These are phyloP conservation scores for Arachis stenosperma DNA, from an alignment of 306 rosid genomes.

Conservation along the genomic window DNA sequence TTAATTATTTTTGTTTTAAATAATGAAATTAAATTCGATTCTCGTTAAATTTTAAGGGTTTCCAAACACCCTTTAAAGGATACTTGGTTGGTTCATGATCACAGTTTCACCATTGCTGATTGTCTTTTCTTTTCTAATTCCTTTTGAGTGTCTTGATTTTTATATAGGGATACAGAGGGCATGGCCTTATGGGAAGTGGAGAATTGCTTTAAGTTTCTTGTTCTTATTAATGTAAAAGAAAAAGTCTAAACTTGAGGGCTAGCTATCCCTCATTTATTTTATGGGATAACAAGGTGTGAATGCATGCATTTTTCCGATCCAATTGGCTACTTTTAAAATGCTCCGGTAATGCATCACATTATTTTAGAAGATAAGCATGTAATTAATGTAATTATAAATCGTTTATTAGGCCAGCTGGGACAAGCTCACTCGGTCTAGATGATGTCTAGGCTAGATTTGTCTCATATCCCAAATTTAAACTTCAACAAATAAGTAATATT, in stretches of 20 bases:
- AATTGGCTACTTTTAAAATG: constrained; percentile 4
- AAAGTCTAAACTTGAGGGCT: not conserved
- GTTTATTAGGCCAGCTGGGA: too few relatives aligned
- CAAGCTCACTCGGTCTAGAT: too few relatives aligned
- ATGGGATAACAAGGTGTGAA: not conserved
- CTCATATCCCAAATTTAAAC: too few relatives aligned
- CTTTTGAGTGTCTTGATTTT: not conserved
- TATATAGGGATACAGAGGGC: not conserved
- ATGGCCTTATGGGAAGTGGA: not conserved
- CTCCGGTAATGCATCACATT: not conserved
- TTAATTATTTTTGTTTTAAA: too few relatives aligned
- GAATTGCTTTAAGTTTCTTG: not conserved
- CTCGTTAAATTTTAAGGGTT: too few relatives aligned
- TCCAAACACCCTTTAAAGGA: too few relatives aligned
- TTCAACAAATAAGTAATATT: too few relatives aligned
- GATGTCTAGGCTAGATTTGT: too few relatives aligned
- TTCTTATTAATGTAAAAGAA: not conserved
- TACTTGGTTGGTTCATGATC: not conserved
- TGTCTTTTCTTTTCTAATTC: not conserved
- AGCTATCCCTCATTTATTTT: not conserved
- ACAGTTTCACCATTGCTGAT: not conserved
- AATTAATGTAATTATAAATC: too few relatives aligned
- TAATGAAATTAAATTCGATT: too few relatives aligned
- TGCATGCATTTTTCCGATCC: too few relatives aligned
- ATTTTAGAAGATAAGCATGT: not conserved